Evolutionary conservation across 805 yeast species (phyloP).

Genomic region (Candida orba): DNA sequence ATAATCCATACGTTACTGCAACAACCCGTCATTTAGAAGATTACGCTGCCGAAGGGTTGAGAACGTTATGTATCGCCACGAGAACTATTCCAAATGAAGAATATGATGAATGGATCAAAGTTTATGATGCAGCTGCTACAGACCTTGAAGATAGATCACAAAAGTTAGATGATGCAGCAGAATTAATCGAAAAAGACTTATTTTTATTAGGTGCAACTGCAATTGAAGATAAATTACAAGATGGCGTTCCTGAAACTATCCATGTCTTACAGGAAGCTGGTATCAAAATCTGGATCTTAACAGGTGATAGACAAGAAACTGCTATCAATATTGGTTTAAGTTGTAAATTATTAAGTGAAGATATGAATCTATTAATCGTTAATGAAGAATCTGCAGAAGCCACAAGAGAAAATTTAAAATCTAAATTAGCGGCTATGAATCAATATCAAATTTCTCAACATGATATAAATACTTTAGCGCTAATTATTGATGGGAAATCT

Average conservation of each 20-base stretch:
- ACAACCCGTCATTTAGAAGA: constrained; percentile 88
- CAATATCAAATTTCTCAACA: constrained; percentile 59
- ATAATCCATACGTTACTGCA: constrained; percentile 74
- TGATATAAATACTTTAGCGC: constrained; percentile 74
- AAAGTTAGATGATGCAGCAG: constrained; percentile 83
- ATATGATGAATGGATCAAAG: constrained; percentile 58
- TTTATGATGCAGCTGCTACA: constrained; percentile 75
- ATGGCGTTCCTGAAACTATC: constrained; percentile 97
- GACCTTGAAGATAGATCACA: constrained; percentile 68
- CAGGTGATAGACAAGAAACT: constrained; percentile 98
- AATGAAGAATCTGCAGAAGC: constrained; percentile 80
- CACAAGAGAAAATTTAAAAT: constrained; percentile 63
- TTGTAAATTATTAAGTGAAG: constrained; percentile 88
- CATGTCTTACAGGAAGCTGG: constrained; percentile 95
- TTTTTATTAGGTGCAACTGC: constrained; percentile 94
- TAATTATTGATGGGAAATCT: constrained; percentile 92
- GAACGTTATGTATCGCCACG: constrained; percentile 89
- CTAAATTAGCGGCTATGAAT: constrained; percentile 66
- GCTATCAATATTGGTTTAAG: constrained; percentile 99
- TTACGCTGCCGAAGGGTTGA: constrained; percentile 91
- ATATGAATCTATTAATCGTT: constrained; percentile 85
- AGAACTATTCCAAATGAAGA: constrained; percentile 76
- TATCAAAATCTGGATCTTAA: constrained; percentile 92
- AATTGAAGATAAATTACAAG: constrained; percentile 95
- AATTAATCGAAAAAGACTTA: constrained; percentile 72